Evolutionary conservation across 441 rosid genomes (phyloP), one percentile per base, ranked within the genome.

Genomic region (Breynia disticha): DNA sequence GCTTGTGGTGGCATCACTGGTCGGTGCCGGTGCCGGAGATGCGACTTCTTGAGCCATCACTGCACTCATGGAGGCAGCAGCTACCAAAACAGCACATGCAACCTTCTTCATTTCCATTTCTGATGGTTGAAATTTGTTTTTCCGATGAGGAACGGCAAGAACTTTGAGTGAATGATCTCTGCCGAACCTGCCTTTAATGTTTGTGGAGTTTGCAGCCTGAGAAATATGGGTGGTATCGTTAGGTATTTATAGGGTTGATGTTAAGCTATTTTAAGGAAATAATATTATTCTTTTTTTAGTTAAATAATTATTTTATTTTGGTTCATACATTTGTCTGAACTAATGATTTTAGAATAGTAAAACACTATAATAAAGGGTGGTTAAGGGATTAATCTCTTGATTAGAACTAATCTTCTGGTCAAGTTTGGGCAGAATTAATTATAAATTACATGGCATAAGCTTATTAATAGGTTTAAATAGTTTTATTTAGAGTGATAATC

Each of bases 101-200:
- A 87, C 65, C 78, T 77, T 87, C 84, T 82, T 86, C 83, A 77
- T 77, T 66, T 75, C 87, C 90, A 82, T 86, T 50, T 5, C 44
- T 41, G 44, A 11, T 41, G n/a, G 13, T 41, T 3, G 44, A 4
- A 41, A 3, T 41, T 41, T 15, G n/a, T 19, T 20, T 54, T 28
- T 28, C 35, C 35, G 35, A 55, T 16, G 37, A 14, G 16, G 22
- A 28, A 47, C 37, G 19, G 21, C 52, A 24, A 24, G 19, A 52
- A 18, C 14, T 11, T 6, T n/a, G 16, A 13, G 11, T 14, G 14
- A 18, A 19, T 16, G 39, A 16, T 48, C 6, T 46, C 22, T 35
- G 50, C 62, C 55, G 56, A 66, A 54, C 64, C 50, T 59, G 57
- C 60, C 42, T 66, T 22, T 11, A 35, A 16, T 41, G 44, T 41